Evolutionary conservation across 192 early-diverging fungal species (phyloP).

Genomic region (Coemansia javaensis): DNA sequence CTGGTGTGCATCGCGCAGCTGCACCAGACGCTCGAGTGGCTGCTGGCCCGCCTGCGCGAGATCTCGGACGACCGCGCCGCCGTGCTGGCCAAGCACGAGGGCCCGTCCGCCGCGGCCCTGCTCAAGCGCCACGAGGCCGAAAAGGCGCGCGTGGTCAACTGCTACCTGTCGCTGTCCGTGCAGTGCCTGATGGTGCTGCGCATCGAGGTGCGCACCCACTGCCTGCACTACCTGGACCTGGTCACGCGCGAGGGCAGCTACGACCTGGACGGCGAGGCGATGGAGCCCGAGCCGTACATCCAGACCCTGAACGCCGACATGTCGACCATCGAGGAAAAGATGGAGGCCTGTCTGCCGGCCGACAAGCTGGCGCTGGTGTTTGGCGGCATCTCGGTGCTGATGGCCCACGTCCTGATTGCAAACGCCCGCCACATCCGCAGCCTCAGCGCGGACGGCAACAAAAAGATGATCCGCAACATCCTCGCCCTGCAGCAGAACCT

Average conservation of each 20-base stretch:
- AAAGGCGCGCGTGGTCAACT: constrained; percentile 46
- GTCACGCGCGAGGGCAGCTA: constrained; percentile 89
- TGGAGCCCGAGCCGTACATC: constrained; percentile 87
- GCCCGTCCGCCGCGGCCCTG: constrained; percentile 52
- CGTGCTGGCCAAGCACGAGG: constrained; percentile 25
- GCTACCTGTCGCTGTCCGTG: constrained; percentile 70
- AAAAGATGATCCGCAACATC: constrained; percentile 78
- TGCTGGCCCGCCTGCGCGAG: constrained; percentile 28
- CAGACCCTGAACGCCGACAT: constrained; percentile 76
- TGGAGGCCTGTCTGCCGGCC: constrained; percentile 57
- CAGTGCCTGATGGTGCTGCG: constrained; percentile 76
- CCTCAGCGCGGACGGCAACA: constrained; percentile 63
- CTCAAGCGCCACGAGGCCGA: constrained; percentile 44
- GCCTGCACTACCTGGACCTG: constrained; percentile 83
- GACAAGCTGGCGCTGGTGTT: constrained; percentile 71
- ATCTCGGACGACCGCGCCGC: constrained; percentile 22
- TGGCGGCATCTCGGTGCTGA: constrained; percentile 73
- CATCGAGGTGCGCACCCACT: constrained; percentile 79
- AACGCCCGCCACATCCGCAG: constrained; percentile 68
- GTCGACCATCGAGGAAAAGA: constrained; percentile 67
- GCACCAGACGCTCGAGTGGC: constrained; percentile 77
- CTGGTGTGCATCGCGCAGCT: constrained; percentile 67
- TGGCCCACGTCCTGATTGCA: constrained; percentile 61
- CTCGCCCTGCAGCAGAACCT: constrained; percentile 84
- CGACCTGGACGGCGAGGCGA: constrained; percentile 64